phyloP scores from a whole-genome alignment of 2,329 filamentous ascomycete genomes.

The Colletotrichum liaoningense region DNA sequence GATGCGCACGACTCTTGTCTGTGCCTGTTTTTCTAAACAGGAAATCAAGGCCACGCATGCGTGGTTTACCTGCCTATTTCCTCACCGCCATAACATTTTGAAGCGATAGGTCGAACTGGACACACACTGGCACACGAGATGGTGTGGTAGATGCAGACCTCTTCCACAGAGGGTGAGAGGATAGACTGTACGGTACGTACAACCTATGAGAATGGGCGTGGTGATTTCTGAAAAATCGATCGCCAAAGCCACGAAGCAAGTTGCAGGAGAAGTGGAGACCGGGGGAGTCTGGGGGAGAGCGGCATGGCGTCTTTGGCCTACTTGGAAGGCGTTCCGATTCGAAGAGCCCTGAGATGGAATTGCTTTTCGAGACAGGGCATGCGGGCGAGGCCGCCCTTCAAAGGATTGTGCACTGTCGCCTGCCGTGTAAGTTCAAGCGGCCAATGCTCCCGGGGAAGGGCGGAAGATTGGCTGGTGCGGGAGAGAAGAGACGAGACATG shows the following conservation, averaged over 20 bases:
- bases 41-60: slow-evolving; percentile 1
- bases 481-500: slow-evolving; percentile 35
- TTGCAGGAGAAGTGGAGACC: slow-evolving; percentile 2
- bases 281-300: slow-evolving; percentile 13
- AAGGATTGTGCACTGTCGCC: slow-evolving; percentile 24
- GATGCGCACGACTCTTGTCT: background rate
- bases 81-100: slow-evolving; percentile 23
- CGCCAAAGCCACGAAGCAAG: slow-evolving; percentile 20
- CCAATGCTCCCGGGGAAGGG: slow-evolving; percentile 29
- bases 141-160: slow-evolving; percentile 28
- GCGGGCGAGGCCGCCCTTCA: slow-evolving; percentile 27
- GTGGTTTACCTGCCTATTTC: background rate
- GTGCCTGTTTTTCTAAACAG: slow-evolving; percentile 1
- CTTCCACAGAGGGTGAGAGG: background rate
- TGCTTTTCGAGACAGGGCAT: slow-evolving; percentile 23
- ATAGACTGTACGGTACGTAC: slow-evolving; percentile 22
- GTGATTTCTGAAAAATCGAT: slow-evolving; percentile 6
- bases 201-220: background rate
- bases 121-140: slow-evolving; percentile 16
- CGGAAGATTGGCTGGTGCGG: slow-evolving; percentile 23
- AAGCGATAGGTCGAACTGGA: slow-evolving; percentile 9
- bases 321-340: slow-evolving; percentile 31
- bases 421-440: slow-evolving; percentile 8
- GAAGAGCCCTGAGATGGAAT: slow-evolving; percentile 31
- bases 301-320: slow-evolving; percentile 24